These are phyloP conservation scores for Lagerstroemia speciosa DNA, from an alignment of 345 rosid species.

Conservation along the genomic window DNA sequence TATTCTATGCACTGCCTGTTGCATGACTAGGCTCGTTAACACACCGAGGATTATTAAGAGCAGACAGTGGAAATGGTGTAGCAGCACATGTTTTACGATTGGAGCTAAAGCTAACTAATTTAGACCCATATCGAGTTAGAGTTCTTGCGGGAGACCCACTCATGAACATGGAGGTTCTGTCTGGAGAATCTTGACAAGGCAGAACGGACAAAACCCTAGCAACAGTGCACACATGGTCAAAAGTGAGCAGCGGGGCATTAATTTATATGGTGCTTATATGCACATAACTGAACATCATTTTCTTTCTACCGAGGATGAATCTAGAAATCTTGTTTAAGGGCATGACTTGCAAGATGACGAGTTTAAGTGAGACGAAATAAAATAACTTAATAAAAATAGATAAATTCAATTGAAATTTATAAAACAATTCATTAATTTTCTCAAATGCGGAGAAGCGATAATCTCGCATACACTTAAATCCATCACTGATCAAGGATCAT, in stretches of 20 bases:
- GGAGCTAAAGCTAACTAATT: not conserved
- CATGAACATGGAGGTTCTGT: not conserved
- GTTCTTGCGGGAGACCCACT: not conserved
- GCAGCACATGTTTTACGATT: not conserved
- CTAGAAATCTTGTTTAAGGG: no score
- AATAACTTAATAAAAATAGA: no score
- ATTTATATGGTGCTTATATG: not conserved
- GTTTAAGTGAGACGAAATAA: no score
- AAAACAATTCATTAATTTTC: no score
- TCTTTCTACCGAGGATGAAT: no score
- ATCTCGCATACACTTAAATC: no score
- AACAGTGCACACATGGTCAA: not conserved
- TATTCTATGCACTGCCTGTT: not conserved
- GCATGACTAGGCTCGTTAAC: not conserved
- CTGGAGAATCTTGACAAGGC: not conserved
- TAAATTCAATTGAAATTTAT: no score
- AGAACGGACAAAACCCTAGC: slow-evolving; percentile 3
- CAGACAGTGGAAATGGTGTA: no score
- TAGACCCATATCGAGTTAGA: not conserved
- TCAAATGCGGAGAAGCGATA: no score
- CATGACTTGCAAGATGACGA: no score
- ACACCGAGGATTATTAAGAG: not conserved
- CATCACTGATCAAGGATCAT: no score
- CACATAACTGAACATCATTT: not conserved
- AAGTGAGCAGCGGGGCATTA: not conserved